Evolutionary conservation across 257 asterid genomes (phyloP).

Genomic region (Cynanchum wilfordii): DNA sequence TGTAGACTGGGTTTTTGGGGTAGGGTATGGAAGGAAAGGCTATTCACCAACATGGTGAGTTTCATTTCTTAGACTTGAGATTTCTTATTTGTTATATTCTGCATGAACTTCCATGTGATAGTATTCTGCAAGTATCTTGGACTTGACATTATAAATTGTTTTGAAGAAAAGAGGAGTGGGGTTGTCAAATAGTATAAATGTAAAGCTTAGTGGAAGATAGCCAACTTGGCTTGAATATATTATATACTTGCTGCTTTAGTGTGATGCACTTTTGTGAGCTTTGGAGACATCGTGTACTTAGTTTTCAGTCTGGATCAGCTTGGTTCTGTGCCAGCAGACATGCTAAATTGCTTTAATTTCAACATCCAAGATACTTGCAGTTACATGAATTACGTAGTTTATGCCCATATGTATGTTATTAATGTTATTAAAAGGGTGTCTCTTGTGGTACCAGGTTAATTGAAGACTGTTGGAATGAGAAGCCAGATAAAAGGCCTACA

Average conservation of each 20-base stretch:
- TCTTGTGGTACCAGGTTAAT: constrained; percentile 54
- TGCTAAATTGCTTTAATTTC: background rate
- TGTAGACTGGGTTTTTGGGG: background rate
- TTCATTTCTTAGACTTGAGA: background rate
- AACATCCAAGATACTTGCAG: background rate
- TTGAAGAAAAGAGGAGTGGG: background rate
- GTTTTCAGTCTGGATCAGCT: background rate
- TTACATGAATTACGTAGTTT: background rate
- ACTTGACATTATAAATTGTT: background rate
- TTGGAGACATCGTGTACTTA: background rate
- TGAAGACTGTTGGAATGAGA: constrained; percentile 61
- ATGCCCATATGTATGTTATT: background rate
- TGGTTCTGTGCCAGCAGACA: background rate
- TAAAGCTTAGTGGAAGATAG: background rate
- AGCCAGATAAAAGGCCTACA: constrained; percentile 58
- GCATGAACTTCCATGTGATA: background rate
- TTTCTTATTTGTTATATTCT: background rate
- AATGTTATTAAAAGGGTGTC: constrained; percentile 6
- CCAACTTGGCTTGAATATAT: background rate
- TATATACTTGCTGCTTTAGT: background rate
- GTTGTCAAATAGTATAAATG: background rate
- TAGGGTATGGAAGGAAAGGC: background rate
- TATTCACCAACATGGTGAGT: background rate
- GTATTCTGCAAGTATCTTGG: no score
- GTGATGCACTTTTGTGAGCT: background rate